phyloP scores from a whole-genome alignment of 805 yeast genomes.

The Saturnispora besseyi region DNA sequence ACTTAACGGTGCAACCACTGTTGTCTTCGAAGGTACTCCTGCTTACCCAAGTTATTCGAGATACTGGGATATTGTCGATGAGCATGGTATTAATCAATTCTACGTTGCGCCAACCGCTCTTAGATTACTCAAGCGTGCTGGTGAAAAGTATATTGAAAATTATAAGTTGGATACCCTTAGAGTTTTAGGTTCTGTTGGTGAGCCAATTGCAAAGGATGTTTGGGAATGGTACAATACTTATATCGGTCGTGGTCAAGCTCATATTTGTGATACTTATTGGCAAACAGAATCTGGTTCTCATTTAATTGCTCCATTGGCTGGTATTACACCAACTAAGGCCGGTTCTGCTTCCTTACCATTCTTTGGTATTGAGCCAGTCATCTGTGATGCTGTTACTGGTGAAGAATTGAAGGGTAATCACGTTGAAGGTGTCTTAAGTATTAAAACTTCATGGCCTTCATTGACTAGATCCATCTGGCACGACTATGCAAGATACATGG shows the following conservation, averaged over 20 bases:
- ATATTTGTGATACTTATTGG: conserved; percentile 81
- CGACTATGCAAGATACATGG: conserved; percentile 65
- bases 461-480: conserved; percentile 78
- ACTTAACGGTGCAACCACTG: conserved; percentile 64
- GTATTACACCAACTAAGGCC: conserved; percentile 72
- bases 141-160: conserved; percentile 50
- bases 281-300: conserved; percentile 84
- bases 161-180: conserved; percentile 58
- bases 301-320: conserved; percentile 67
- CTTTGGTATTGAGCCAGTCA: conserved; percentile 68
- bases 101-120: conserved; percentile 82
- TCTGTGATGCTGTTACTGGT: conserved; percentile 69
- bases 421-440: conserved; percentile 74
- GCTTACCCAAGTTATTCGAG: conserved; percentile 75
- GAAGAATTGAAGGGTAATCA: conserved; percentile 57
- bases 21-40: conserved; percentile 82
- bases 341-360: conserved; percentile 82
- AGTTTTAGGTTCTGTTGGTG: conserved; percentile 76
- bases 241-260: conserved; percentile 61
- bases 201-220: conserved; percentile 76
- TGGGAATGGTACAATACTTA: conserved; percentile 80
- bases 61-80: conserved; percentile 70
- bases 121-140: conserved; percentile 67
- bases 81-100: conserved; percentile 66
- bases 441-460: conserved; percentile 74